Evolutionary conservation across 2,329 filamentous ascomycete species (phyloP).

Genomic region (Gyromitra esculenta): DNA sequence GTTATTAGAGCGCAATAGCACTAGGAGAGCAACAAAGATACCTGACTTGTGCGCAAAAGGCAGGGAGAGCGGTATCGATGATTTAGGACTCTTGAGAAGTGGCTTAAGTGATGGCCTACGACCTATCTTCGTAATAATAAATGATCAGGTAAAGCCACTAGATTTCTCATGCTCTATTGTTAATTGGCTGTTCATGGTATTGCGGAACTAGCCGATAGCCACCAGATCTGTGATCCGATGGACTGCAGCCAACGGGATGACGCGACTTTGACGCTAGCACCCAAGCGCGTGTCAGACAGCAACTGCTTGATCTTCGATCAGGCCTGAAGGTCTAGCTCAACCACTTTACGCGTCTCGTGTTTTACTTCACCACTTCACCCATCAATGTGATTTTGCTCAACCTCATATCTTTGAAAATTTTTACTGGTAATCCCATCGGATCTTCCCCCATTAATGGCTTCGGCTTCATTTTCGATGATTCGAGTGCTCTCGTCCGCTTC

Average conservation of each 20-base stretch:
- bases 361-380: not conserved
- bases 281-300: conserved; percentile 12
- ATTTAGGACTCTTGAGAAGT: not conserved
- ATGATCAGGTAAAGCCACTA: not conserved
- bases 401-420: not conserved
- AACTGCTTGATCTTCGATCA: conserved; percentile 1
- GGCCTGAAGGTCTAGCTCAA: not conserved
- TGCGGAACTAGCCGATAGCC: not conserved
- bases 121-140: too few species aligned
- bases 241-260: conserved; percentile 23
- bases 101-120: too few species aligned
- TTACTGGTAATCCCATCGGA: not conserved
- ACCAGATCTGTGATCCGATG: conserved; percentile 7
- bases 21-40: too few species aligned
- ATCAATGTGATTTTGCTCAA: conserved; percentile 11
- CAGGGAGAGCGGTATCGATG: not conserved
- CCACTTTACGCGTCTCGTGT: conserved; percentile 41
- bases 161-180: not conserved
- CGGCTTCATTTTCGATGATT: conserved; percentile 4
- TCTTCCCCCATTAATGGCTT: conserved; percentile 1
- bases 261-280: conserved; percentile 31
- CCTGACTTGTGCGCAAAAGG: too few species aligned
- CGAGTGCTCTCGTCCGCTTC: conserved; percentile 11
- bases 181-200: not conserved
- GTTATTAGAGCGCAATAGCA: too few species aligned